These are phyloP conservation scores for Elaeagnus macrophylla DNA, from an alignment of 306 rosid genomes.

Conservation along the genomic window DNA sequence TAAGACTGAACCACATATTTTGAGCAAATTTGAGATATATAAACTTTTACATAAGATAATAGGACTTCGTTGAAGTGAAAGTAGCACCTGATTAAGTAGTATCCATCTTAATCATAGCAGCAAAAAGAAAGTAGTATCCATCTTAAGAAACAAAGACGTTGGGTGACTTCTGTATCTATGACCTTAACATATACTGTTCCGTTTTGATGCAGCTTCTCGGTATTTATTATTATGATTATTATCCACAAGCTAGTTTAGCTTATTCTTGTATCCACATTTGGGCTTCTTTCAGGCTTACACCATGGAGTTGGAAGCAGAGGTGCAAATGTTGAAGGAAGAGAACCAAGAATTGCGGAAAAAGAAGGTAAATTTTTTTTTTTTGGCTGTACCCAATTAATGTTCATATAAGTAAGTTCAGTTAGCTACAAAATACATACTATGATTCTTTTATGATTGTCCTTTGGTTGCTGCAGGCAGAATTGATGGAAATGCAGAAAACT, in stretches of 20 bases:
- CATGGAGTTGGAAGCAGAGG: conserved; percentile 80
- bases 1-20: too few species aligned
- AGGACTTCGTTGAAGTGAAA: too few species aligned
- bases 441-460: conserved; percentile 15
- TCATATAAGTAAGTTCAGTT: not conserved
- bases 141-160: too few species aligned
- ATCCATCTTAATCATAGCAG: too few species aligned
- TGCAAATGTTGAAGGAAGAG: conserved; percentile 60
- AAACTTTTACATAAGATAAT: too few species aligned
- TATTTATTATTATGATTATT: not conserved
- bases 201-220: not conserved
- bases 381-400: not conserved
- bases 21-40: too few species aligned
- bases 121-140: too few species aligned
- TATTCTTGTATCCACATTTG: conserved; percentile 9
- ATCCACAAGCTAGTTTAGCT: not conserved
- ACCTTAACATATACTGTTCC: too few species aligned
- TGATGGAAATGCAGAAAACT: conserved; percentile 54
- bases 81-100: too few species aligned
- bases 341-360: conserved; percentile 64
- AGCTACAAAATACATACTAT: not conserved
- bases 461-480: conserved; percentile 49
- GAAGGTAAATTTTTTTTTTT: conserved; percentile 44
- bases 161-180: too few species aligned
- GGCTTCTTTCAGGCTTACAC: conserved; percentile 74